Base-by-base conservation (phyloP, 441 rosid genomes). In the Populus hybrid region DNA sequence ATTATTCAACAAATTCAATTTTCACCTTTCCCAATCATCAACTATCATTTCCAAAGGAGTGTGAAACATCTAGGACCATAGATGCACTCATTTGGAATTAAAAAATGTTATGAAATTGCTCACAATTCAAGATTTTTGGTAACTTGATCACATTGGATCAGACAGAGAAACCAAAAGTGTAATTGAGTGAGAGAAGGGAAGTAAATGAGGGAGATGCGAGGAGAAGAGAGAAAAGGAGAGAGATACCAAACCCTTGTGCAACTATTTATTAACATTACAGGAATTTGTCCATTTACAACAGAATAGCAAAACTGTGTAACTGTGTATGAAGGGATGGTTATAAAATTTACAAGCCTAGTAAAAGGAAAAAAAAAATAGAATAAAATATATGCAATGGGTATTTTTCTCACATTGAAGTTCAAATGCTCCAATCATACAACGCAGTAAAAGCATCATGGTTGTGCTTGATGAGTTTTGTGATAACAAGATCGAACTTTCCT, bases 401-500 rank as follows among this genome's bases (percentile, higher is more conserved):
- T 18, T 16, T 50, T 18, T 53, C 61, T 53, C 61, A 6, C 21
- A 18, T 18, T 18, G 61, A 77, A 36, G 42, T 34, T 75, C 66
- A 80, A 70, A 40, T 71, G 79, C 85, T 85, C 59, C 66, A 69
- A 63, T 88, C 85, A 21, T 72, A 59, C 35, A 64, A 8, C 19
- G 82, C 75, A 57, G 75, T 78, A 69, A 74, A 86, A 23, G 34
- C 40, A 86, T 83, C 61, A 77, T 76, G 1, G 78, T 81, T 18
- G 86, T 85, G 65, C 24, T 64, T 21, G 83, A 79, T 24, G 91
- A 79, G 76, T 70, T 79, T 79, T 82, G 87, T 11, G 86, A 86
- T 71, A 85, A 81, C 65, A 77, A 0, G 73, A 80, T 85, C 24
- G 92, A 88, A 83, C 75, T 83, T 30, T 84, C 91, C 40, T 78